Evolutionary conservation across 805 yeast genomes (phyloP).

Genomic region (Cyberlindnera suaveolens): DNA sequence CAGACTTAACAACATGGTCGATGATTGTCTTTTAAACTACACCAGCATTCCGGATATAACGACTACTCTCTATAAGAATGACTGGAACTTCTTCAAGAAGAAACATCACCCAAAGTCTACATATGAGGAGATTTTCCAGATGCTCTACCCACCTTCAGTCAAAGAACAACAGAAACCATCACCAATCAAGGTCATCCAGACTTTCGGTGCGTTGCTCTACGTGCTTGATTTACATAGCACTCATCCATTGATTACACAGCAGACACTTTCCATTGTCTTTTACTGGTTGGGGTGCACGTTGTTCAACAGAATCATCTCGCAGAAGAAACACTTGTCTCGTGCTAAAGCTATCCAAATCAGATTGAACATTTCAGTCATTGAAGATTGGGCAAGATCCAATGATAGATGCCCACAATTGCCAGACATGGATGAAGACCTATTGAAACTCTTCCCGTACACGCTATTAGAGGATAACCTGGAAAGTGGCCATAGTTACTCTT

Average conservation of each 20-base stretch:
- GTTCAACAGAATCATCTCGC: conserved; percentile 67
- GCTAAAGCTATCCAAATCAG: conserved; percentile 86
- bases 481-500: not conserved
- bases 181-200: conserved; percentile 78
- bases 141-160: conserved; percentile 81
- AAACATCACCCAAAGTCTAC: conserved; percentile 36
- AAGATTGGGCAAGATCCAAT: conserved; percentile 78
- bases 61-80: conserved; percentile 68
- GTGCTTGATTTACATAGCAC: conserved; percentile 78
- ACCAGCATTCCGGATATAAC: conserved; percentile 79
- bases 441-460: conserved; percentile 33
- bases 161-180: conserved; percentile 81
- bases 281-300: conserved; percentile 69
- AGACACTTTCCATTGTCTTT: conserved; percentile 69
- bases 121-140: conserved; percentile 67
- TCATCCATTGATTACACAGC: conserved; percentile 71
- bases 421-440: conserved; percentile 30
- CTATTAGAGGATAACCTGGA: conserved; percentile 24
- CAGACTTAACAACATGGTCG: conserved; percentile 50
- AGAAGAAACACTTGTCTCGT: conserved; percentile 68
- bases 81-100: conserved; percentile 53
- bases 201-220: conserved; percentile 81
- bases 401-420: conserved; percentile 26
- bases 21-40: conserved; percentile 65
- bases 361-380: conserved; percentile 76